These are phyloP conservation scores for Suhomyces choctaworum DNA, from an alignment of 1,139 yeast genomes.

Conservation along the genomic window DNA sequence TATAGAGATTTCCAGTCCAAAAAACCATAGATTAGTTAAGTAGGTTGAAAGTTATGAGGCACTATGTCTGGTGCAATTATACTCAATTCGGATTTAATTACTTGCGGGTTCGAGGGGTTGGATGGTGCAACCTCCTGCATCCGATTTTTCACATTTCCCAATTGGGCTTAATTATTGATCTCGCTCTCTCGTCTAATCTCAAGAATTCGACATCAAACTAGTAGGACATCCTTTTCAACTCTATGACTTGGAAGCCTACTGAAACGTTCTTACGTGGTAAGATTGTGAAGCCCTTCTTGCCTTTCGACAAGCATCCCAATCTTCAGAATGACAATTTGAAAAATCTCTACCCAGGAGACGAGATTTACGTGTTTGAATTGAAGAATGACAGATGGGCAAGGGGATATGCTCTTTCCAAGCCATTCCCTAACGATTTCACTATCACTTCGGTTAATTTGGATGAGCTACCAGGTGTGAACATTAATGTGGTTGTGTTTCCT, in stretches of 20 bases:
- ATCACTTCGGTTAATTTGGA: constrained; percentile 61
- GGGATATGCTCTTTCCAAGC: constrained; percentile 65
- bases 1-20: too few relatives aligned
- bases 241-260: constrained; percentile 42
- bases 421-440: constrained; percentile 69
- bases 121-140: too few relatives aligned
- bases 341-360: constrained; percentile 78
- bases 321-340: constrained; percentile 42
- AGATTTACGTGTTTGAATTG: constrained; percentile 73
- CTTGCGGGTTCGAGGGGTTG: too few relatives aligned
- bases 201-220: too few relatives aligned
- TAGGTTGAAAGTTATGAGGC: too few relatives aligned
- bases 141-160: constrained; percentile 2
- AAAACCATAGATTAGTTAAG: too few relatives aligned
- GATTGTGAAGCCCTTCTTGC: constrained; percentile 60
- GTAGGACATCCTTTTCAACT: not conserved
- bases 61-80: too few relatives aligned
- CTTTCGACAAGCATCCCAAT: constrained; percentile 52
- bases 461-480: constrained; percentile 56
- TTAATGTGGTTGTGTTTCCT: constrained; percentile 61
- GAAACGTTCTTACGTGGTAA: constrained; percentile 47
- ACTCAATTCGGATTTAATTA: too few relatives aligned
- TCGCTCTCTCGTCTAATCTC: constrained; percentile 7
- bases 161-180: constrained; percentile 10
- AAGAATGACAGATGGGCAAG: constrained; percentile 72